Base-by-base conservation (phyloP, 2,329 filamentous ascomycete species). In the Myotisia sp. region DNA sequence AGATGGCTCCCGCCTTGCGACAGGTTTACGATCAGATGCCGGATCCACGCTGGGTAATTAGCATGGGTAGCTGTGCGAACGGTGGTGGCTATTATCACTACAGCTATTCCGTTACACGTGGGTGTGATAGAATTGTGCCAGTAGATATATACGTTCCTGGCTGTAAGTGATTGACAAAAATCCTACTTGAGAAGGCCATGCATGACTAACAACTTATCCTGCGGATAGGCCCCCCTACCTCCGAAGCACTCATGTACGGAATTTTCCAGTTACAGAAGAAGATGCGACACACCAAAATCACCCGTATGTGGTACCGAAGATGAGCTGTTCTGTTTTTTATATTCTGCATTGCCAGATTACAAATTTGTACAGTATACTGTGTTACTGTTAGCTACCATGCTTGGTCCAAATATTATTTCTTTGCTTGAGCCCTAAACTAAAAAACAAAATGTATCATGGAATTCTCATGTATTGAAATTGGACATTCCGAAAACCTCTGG, bases 1-100 rank as follows among this genome's bases (percentile, higher is more conserved):
- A 92, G 68, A 92, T 92, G 84, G 83, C 83, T 1, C 82, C 83
- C 10, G 84, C 83, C 27, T 66, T 92, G 51, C 73, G 84, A 57
- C 82, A 87, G 63, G 80, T 87, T 44, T 92, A 92, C 63, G 83
- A 92, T 61, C 84, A 92, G 66, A 93, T 93, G 84, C 85, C 85
- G 29, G 85, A 93, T 30, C 85, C 84, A 22, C 72, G 82, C 49
- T 92, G 84, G 84, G 83, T 87, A 35, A 72, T 79, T 51, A 81
- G 76, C 50, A 87, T 87, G 82, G 81, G 81, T 14, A 81, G 76
- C 52, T 87, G 81, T 57, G 82, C 81, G 46, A 87, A 87, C 58
- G 81, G 81, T 43, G 82, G 81, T 48, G 81, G 82, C 38, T 87
- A 87, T 65, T 87, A 87, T 56, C 82, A 87, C 62, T 87, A 87